These are phyloP conservation scores for Carallia brachiata DNA, from an alignment of 345 rosid species.

Conservation along the genomic window DNA sequence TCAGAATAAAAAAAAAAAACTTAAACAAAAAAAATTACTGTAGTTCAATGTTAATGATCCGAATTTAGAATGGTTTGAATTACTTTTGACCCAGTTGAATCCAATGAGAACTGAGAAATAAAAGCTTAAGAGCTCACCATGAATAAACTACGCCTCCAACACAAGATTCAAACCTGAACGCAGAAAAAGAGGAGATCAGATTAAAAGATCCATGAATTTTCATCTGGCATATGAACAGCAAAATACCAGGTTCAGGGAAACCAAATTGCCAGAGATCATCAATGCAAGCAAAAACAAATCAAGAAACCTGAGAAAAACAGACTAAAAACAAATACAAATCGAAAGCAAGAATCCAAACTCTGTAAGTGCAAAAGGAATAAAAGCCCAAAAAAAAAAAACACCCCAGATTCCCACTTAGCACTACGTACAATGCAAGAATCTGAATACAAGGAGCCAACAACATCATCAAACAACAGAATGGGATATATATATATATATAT, in stretches of 20 bases:
- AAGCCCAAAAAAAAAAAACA: conserved; percentile 12
- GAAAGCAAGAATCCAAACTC: conserved; percentile 4
- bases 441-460: too few species aligned
- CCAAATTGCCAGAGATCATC: neutral
- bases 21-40: conserved; percentile 8
- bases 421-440: neutral
- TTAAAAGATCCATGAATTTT: conserved; percentile 17
- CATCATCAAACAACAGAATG: too few species aligned
- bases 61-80: neutral
- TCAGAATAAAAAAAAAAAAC: neutral
- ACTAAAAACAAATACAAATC: neutral
- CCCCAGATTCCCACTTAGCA: conserved; percentile 17
- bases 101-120: neutral
- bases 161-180: conserved; percentile 63
- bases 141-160: conserved; percentile 56
- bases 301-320: neutral
- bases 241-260: conserved; percentile 9
- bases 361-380: conserved; percentile 5
- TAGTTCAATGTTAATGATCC: conserved; percentile 6
- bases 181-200: conserved; percentile 40
- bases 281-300: neutral
- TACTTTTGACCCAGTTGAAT: neutral
- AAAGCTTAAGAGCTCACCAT: conserved; percentile 70
- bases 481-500: too few species aligned
- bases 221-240: conserved; percentile 29